phyloP scores from a whole-genome alignment of 208 protist genomes.

The Naegleria lovaniensis region DNA sequence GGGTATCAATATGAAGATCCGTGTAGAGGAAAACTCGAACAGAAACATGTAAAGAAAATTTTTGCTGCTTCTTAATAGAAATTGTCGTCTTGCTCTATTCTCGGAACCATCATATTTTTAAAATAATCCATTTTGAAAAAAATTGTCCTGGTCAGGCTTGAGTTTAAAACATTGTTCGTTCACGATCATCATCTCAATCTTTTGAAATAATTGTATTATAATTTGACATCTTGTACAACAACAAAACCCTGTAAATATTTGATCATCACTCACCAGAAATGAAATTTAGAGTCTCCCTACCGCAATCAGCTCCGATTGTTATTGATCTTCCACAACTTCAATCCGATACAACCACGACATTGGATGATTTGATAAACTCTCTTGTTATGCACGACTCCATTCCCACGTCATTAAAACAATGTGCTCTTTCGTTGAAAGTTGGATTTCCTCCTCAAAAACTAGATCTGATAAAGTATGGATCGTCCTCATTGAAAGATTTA shows the following conservation, averaged over 20 bases:
- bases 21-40: neutral
- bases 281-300: neutral
- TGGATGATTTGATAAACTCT: neutral
- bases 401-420: neutral
- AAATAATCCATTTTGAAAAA: no score
- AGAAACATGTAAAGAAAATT: neutral
- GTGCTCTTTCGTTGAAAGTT: neutral
- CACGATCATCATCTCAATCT: no score
- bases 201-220: no score
- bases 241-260: no score
- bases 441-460: neutral
- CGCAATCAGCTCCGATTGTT: neutral
- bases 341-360: neutral
- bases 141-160: no score
- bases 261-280: neutral
- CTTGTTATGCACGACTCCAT: neutral
- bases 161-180: no score
- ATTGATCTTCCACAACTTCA: neutral
- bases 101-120: no score
- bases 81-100: no score
- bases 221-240: no score
- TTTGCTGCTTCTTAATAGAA: no score
- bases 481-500: neutral
- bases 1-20: conserved; percentile 55
- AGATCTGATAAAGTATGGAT: neutral